Evolutionary conservation across 768 basidiomycete genomes (phyloP).

Genomic region (Trametes meyenii): DNA sequence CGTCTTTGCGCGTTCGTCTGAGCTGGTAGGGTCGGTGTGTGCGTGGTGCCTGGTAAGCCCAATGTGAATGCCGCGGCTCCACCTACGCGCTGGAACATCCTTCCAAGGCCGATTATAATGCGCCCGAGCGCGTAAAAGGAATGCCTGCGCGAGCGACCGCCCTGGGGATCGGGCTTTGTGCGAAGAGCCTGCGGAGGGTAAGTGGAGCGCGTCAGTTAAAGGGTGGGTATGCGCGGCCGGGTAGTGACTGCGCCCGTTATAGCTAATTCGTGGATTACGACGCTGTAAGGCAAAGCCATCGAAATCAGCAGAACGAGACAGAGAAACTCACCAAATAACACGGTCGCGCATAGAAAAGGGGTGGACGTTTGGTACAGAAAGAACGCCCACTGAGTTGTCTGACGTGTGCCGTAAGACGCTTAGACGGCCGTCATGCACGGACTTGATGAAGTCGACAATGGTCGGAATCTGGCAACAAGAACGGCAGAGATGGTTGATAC

Average conservation of each 20-base stretch:
- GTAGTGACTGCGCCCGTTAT: background rate
- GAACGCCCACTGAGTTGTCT: too few relatives aligned
- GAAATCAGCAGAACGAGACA: background rate
- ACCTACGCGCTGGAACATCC: background rate
- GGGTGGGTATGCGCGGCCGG: background rate
- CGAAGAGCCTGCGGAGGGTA: constrained; percentile 5
- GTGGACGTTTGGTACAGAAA: too few relatives aligned
- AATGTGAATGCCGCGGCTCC: constrained; percentile 9
- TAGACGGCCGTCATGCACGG: too few relatives aligned
- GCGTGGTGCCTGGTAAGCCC: constrained; percentile 4
- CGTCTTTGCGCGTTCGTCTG: background rate
- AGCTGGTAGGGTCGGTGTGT: background rate
- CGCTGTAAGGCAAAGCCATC: constrained; percentile 1
- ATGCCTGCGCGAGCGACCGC: background rate
- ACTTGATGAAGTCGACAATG: too few relatives aligned
- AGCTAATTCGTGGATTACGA: background rate
- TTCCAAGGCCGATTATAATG: constrained; percentile 1
- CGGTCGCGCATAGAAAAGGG: too few relatives aligned
- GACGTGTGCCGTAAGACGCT: too few relatives aligned
- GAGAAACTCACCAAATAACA: too few relatives aligned
- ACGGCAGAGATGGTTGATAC: too few relatives aligned
- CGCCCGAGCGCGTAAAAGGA: constrained; percentile 7
- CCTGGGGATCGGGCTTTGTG: constrained; percentile 14
- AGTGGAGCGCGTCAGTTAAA: constrained; percentile 14
- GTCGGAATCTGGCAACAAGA: too few relatives aligned